Conservation (phyloP, 164 flowering plant species). For the Euptelea pleiosperma region DNA sequence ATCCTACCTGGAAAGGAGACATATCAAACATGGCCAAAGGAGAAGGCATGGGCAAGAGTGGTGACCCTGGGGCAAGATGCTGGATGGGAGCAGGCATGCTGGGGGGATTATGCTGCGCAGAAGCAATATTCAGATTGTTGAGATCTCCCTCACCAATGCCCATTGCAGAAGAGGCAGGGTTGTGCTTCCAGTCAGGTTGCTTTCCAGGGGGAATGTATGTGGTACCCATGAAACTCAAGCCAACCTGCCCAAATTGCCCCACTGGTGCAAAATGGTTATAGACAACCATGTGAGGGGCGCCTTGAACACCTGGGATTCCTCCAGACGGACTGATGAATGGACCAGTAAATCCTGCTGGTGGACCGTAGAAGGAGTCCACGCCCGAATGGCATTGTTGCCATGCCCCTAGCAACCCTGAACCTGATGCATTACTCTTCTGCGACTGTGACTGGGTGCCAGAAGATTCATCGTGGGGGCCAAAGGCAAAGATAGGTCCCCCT, state of each 20-base stretch:
- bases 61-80: slow-evolving; percentile 86
- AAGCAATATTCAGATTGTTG: slow-evolving; percentile 47
- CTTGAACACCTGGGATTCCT: slow-evolving; percentile 84
- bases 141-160: slow-evolving; percentile 57
- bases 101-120: slow-evolving; percentile 53
- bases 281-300: slow-evolving; percentile 93
- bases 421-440: slow-evolving; percentile 52
- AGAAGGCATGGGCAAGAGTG: slow-evolving; percentile 74
- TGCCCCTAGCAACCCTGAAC: slow-evolving; percentile 55
- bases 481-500: slow-evolving; percentile 79
- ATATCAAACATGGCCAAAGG: slow-evolving; percentile 86
- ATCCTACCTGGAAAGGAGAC: slow-evolving; percentile 85
- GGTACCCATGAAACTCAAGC: slow-evolving; percentile 93
- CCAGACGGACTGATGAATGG: slow-evolving; percentile 84
- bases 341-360: slow-evolving; percentile 77
- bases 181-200: slow-evolving; percentile 94
- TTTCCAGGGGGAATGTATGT: slow-evolving; percentile 90
- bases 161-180: slow-evolving; percentile 53
- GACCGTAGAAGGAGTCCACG: slow-evolving; percentile 88
- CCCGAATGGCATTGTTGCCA: slow-evolving; percentile 88
- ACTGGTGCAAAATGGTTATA: slow-evolving; percentile 97
- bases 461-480: slow-evolving; percentile 80
- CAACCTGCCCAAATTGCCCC: slow-evolving; percentile 94
- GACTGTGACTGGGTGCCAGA: slow-evolving; percentile 55
- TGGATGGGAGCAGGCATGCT: slow-evolving; percentile 62